Evolutionary conservation across 345 rosid species (phyloP).

Genomic region (Brassica rapa): DNA sequence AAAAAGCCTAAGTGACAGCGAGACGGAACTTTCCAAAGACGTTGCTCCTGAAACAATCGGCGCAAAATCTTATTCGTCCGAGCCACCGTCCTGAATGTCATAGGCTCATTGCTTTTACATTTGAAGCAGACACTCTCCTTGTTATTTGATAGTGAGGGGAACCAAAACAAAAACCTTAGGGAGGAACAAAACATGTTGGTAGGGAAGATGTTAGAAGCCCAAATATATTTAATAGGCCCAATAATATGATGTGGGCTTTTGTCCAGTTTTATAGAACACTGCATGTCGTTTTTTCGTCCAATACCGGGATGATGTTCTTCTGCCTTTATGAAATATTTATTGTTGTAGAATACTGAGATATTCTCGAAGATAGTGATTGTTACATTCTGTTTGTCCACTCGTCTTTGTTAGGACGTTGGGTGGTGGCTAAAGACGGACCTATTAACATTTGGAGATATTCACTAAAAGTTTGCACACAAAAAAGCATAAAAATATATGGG

Average conservation of each 20-base stretch:
- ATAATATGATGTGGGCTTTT: neutral
- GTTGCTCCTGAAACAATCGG: conserved; percentile 74
- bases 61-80: conserved; percentile 60
- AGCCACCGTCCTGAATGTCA: conserved; percentile 47
- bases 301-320: neutral
- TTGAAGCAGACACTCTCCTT: conserved; percentile 50
- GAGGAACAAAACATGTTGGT: neutral
- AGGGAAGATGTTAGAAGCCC: neutral
- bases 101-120: conserved; percentile 66
- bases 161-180: neutral
- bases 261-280: neutral
- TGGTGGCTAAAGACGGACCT: conserved; percentile 4
- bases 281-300: neutral
- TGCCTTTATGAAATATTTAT: neutral
- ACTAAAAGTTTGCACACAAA: neutral
- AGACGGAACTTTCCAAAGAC: conserved; percentile 83
- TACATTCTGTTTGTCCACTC: conserved; percentile 19
- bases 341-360: neutral
- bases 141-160: neutral
- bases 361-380: conserved; percentile 18
- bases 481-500: neutral
- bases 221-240: neutral
- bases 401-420: neutral
- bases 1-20: conserved; percentile 48
- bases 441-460: neutral